Conservation (phyloP, 1,284 basidiomycete genomes). For the Bjerkandera adusta region DNA sequence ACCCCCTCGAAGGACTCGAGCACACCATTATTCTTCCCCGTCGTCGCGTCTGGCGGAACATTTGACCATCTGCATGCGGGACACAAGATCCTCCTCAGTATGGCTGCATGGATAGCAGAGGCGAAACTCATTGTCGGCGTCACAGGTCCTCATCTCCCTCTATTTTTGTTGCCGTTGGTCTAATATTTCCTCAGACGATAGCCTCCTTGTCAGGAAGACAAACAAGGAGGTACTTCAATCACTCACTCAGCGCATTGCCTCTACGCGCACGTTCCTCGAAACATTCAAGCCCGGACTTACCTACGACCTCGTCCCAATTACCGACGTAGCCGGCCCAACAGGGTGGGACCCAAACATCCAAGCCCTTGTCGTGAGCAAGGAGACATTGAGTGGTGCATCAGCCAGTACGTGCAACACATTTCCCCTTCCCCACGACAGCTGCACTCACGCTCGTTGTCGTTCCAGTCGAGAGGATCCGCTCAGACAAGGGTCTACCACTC, state of each 20-base stretch:
- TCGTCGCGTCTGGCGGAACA: slow-evolving; percentile 75
- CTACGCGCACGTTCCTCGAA: slow-evolving; percentile 61
- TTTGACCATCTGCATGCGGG: slow-evolving; percentile 98
- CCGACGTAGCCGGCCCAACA: slow-evolving; percentile 88
- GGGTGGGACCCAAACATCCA: slow-evolving; percentile 82
- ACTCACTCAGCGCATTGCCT: slow-evolving; percentile 51
- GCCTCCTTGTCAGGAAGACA: slow-evolving; percentile 73
- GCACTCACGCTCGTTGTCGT: not conserved
- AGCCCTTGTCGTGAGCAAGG: slow-evolving; percentile 83
- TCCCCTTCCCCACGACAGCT: not conserved
- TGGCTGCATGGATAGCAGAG: slow-evolving; percentile 80
- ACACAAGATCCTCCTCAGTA: slow-evolving; percentile 95
- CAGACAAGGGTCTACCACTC: slow-evolving; percentile 51
- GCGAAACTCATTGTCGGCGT: slow-evolving; percentile 89
- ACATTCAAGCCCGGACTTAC: slow-evolving; percentile 64
- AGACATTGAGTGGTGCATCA: slow-evolving; percentile 76
- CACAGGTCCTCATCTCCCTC: slow-evolving; percentile 51
- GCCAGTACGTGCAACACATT: slow-evolving; percentile 50
- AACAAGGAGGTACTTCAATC: slow-evolving; percentile 72
- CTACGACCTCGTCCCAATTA: slow-evolving; percentile 69
- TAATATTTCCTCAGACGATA: slow-evolving; percentile 50
- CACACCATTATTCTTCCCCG: slow-evolving; percentile 30
- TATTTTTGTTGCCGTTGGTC: slow-evolving; percentile 3
- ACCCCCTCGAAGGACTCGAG: no score
- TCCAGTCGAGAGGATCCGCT: slow-evolving; percentile 63